Conservation (phyloP, 805 yeast genomes). For the Metschnikowia picachoensis region DNA sequence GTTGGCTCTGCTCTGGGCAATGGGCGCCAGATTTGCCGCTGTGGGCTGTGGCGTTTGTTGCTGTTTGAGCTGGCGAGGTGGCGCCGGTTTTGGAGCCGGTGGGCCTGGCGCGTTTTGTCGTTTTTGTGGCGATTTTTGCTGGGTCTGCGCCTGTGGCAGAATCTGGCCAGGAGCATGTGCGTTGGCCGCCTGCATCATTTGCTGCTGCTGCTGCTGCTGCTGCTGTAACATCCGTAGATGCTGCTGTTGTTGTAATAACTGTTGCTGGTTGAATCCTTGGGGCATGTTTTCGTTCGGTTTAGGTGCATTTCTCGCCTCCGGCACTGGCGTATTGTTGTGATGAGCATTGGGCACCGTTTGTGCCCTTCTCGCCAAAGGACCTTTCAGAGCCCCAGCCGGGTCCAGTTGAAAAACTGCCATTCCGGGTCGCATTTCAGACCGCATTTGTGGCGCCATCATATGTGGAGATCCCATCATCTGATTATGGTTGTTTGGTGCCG, state of each 20-base stretch:
- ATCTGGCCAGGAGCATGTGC: too few species aligned
- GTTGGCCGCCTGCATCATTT: not conserved
- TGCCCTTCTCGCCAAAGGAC: not conserved
- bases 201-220: slow-evolving; percentile 16
- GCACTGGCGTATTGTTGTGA: slow-evolving; percentile 10
- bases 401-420: too few species aligned
- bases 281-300: not conserved
- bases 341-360: slow-evolving; percentile 7
- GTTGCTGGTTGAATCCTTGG: slow-evolving; percentile 8
- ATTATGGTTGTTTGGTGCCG: too few species aligned
- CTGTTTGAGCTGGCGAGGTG: too few species aligned
- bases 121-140: not conserved
- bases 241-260: slow-evolving; percentile 18
- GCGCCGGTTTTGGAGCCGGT: not conserved
- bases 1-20: too few species aligned
- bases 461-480: too few species aligned
- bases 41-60: too few species aligned
- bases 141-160: not conserved
- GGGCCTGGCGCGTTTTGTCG: not conserved
- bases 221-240: slow-evolving; percentile 19
- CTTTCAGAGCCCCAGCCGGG: not conserved
- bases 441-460: too few species aligned
- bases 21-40: too few species aligned
- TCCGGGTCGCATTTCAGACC: too few species aligned
- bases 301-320: not conserved